Percentiles rank a stretch among this genome's conserved stretches.
Conservation (phyloP, 2,329 filamentous ascomycete species). For the Botrytis paeoniae region DNA sequence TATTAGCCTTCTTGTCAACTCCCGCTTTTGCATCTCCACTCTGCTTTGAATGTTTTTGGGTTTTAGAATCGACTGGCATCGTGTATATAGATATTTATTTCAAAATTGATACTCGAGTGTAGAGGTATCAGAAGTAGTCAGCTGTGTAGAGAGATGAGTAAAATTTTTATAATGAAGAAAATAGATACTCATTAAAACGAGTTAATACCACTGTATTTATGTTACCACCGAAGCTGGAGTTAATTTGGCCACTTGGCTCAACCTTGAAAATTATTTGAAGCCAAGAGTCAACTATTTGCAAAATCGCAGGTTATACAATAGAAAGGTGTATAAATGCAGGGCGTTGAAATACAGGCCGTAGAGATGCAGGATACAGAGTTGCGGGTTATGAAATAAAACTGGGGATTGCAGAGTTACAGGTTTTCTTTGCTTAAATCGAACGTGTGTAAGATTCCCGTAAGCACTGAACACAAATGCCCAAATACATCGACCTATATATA, state of each 20-base stretch:
- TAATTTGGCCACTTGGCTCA: neutral
- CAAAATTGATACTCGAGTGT: neutral
- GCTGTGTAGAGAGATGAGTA: neutral
- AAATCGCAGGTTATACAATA: neutral
- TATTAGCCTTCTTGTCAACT: neutral
- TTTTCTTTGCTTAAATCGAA: neutral
- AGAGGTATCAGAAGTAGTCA: neutral
- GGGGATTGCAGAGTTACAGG: neutral
- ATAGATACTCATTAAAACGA: neutral
- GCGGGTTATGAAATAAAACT: neutral
- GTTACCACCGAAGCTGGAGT: neutral
- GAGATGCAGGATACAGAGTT: neutral
- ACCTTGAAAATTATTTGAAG: neutral
- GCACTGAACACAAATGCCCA: neutral
- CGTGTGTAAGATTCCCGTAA: neutral
- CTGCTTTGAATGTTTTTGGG: neutral
- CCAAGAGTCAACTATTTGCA: neutral
- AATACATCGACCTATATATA: neutral
- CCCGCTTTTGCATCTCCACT: neutral
- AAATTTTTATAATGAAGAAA: neutral
- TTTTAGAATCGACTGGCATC: accelerated
- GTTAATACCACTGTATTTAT: neutral
- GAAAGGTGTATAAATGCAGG: too few relatives aligned
- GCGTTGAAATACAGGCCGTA: neutral
- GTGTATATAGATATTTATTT: neutral